phyloP scores from a whole-genome alignment of 2,329 filamentous ascomycete species.

The Alternaria solani region DNA sequence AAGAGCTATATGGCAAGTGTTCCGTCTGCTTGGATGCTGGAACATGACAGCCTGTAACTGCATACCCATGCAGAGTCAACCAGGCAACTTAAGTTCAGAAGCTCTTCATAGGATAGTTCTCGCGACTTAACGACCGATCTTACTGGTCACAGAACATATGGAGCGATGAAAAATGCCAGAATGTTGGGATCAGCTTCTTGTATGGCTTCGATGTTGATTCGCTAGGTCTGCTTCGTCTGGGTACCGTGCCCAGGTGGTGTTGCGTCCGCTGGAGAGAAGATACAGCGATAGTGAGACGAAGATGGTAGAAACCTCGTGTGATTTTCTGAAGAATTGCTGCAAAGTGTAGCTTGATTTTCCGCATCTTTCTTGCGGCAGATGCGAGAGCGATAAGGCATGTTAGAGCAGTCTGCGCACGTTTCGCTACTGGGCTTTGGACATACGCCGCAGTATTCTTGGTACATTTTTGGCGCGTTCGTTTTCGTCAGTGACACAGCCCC shows the following conservation, averaged over 20 bases:
- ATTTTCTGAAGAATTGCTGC: neutral
- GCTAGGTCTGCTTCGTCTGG: no score
- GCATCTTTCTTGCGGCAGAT: neutral
- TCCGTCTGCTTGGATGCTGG: neutral
- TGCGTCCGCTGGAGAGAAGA: neutral
- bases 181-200: neutral
- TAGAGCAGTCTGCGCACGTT: neutral
- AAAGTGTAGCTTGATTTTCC: neutral
- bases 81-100: neutral
- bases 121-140: neutral
- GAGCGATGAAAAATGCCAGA: neutral
- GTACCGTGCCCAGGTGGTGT: no score
- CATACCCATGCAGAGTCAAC: slow-evolving; percentile 7
- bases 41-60: neutral
- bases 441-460: neutral
- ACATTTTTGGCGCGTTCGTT: neutral
- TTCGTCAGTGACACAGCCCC: neutral
- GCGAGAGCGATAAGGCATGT: neutral
- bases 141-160: neutral
- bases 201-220: no score
- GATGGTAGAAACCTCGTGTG: neutral
- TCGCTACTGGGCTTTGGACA: neutral
- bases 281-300: neutral
- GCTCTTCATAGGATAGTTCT: neutral
- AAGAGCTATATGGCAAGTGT: neutral